Evolutionary conservation across 495 filamentous ascomycete genomes (phyloP).

Genomic region (Aspergillus avenaceus): DNA sequence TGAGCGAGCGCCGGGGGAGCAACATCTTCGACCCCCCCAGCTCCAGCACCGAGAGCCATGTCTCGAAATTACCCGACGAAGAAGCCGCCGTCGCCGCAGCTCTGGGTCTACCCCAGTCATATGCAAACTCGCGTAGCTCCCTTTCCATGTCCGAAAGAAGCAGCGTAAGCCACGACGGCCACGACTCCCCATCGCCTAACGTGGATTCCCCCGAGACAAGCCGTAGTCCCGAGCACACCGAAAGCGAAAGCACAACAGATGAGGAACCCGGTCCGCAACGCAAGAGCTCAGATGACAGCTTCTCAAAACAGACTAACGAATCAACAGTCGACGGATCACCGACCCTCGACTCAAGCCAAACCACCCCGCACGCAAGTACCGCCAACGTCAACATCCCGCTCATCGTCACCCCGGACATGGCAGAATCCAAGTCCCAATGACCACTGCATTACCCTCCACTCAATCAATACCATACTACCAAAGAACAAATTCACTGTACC

Average conservation of each 20-base stretch:
- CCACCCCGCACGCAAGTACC: neutral
- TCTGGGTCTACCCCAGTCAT: slow-evolving; percentile 54
- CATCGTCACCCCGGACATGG: slow-evolving; percentile 17
- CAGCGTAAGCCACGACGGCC: slow-evolving; percentile 32
- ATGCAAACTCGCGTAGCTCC: slow-evolving; percentile 40
- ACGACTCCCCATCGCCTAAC: slow-evolving; percentile 21
- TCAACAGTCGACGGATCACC: neutral
- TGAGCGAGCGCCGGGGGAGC: slow-evolving; percentile 51
- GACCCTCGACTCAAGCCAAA: neutral
- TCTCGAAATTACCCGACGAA: slow-evolving; percentile 47
- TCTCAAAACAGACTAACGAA: too few species aligned
- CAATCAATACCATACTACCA: neutral
- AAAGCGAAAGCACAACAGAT: slow-evolving; percentile 37
- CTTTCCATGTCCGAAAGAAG: slow-evolving; percentile 46
- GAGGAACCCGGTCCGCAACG: slow-evolving; percentile 16
- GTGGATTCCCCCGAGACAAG: slow-evolving; percentile 26
- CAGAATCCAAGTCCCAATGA: neutral
- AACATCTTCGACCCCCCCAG: slow-evolving; percentile 50
- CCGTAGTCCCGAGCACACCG: slow-evolving; percentile 34
- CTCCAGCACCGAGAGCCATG: slow-evolving; percentile 37
- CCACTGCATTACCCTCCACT: neutral
- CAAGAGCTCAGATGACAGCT: neutral
- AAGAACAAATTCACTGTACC: too few species aligned
- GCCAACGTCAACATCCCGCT: slow-evolving; percentile 17
- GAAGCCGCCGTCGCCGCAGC: slow-evolving; percentile 72